Evolutionary conservation across 2,329 filamentous ascomycete genomes (phyloP).

Genomic region (Cladobotryum mycophilum): DNA sequence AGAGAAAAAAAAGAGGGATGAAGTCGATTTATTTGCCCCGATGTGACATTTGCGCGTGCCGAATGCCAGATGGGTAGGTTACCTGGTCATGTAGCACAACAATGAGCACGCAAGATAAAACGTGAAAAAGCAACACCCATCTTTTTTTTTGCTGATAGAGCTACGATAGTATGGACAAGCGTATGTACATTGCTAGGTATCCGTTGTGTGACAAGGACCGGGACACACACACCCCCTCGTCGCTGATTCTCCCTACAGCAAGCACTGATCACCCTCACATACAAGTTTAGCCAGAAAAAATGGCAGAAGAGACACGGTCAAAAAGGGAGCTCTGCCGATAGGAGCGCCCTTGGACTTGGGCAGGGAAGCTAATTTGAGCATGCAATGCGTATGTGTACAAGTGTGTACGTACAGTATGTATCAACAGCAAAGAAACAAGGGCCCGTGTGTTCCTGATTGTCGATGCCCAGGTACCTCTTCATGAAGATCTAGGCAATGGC

Average conservation of each 20-base stretch:
- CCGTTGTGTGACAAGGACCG: slow-evolving; percentile 3
- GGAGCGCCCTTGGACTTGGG: slow-evolving; percentile 6
- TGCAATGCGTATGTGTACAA: background rate
- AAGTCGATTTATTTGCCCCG: background rate
- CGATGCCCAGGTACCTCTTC: background rate
- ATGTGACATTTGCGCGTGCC: slow-evolving; percentile 4
- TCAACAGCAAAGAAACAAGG: too few relatives aligned
- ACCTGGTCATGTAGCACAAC: background rate
- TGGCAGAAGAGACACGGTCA: slow-evolving; percentile 1
- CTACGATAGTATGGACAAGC: background rate
- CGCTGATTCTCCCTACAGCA: slow-evolving; percentile 9
- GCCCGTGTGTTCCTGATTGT: too few relatives aligned
- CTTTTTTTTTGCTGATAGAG: background rate
- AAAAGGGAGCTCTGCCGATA: slow-evolving; percentile 11
- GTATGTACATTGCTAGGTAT: background rate
- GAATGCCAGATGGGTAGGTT: background rate
- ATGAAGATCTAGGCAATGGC: slow-evolving; percentile 3
- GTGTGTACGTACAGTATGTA: background rate
- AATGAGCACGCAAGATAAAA: background rate
- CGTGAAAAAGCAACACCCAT: background rate
- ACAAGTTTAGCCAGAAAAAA: background rate
- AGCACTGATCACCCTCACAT: slow-evolving; percentile 11
- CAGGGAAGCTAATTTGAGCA: slow-evolving; percentile 2
- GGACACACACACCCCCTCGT: background rate
- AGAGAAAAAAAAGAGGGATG: too few relatives aligned